These are phyloP conservation scores for Malbranchea zuffiana DNA, from an alignment of 2,329 filamentous ascomycete species.

Conservation along the genomic window DNA sequence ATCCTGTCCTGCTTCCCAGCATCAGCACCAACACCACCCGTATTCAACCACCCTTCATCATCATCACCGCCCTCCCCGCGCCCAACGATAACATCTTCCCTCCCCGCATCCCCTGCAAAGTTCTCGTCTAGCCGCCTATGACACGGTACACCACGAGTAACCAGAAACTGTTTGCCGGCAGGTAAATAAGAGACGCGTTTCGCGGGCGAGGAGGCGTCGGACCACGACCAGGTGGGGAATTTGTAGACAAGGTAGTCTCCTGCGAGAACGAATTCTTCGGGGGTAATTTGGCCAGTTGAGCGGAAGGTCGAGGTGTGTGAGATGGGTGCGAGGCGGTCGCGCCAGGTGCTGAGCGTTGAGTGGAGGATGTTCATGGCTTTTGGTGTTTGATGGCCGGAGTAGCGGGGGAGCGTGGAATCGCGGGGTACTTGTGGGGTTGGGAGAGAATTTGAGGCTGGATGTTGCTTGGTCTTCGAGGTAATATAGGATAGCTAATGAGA, in stretches of 20 bases:
- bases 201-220: conserved; percentile 68
- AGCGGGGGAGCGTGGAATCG: too few species aligned
- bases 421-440: too few species aligned
- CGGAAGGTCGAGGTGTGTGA: conserved; percentile 88
- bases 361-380: conserved; percentile 73
- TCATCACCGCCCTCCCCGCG: conserved; percentile 56
- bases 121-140: conserved; percentile 83
- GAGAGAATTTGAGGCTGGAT: too few species aligned
- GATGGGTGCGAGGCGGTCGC: conserved; percentile 83
- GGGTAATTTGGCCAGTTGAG: conserved; percentile 86
- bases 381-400: too few species aligned
- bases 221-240: conserved; percentile 97
- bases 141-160: conserved; percentile 90
- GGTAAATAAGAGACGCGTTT: conserved; percentile 76
- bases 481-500: too few species aligned
- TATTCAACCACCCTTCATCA: conserved; percentile 85
- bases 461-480: too few species aligned
- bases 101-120: conserved; percentile 78
- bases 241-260: conserved; percentile 98
- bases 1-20: conserved; percentile 66
- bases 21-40: conserved; percentile 53
- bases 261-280: conserved; percentile 89
- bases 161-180: conserved; percentile 82
- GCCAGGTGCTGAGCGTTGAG: conserved; percentile 81
- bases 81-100: conserved; percentile 74